Percentiles rank a stretch among this genome's conserved stretches.
These are phyloP conservation scores for Coemansia sp. DNA, from an alignment of 192 early-diverging fungal genomes.

Conservation along the genomic window DNA sequence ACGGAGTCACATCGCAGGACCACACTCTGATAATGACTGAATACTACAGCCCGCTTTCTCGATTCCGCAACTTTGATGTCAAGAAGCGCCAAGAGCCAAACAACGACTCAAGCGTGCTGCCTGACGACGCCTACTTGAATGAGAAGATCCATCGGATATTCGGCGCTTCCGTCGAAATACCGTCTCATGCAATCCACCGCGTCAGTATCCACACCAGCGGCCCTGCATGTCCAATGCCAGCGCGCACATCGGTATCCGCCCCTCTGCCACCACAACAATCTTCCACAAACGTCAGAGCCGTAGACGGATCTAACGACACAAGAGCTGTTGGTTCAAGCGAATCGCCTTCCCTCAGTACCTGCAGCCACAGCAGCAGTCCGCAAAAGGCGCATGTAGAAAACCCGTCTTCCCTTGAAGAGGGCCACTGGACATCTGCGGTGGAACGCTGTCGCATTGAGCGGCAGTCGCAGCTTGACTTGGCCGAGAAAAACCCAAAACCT, in stretches of 20 bases:
- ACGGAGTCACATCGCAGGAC: neutral
- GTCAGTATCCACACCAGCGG: constrained; percentile 18
- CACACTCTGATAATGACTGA: constrained; percentile 3
- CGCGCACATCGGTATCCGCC: neutral
- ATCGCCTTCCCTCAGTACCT: neutral
- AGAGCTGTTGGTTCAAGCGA: neutral
- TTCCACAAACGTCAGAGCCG: neutral
- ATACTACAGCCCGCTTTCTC: neutral
- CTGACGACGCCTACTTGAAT: neutral
- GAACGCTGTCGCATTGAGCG: constrained; percentile 19
- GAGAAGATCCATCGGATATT: constrained; percentile 24
- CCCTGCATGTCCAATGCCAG: neutral
- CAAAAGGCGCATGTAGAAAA: constrained; percentile 1
- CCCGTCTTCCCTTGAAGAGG: constrained; percentile 18
- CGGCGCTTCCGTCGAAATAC: constrained; percentile 1
- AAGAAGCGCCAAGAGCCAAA: constrained; percentile 6
- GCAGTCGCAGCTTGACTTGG: neutral
- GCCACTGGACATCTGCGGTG: constrained; percentile 21
- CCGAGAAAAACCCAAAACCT: neutral
- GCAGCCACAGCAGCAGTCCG: neutral
- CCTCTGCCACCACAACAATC: neutral
- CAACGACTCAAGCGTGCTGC: neutral
- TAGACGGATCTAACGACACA: neutral
- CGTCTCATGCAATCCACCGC: constrained; percentile 10
- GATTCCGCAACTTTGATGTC: constrained; percentile 1